Percentiles rank a stretch among this genome's conserved stretches.
Conservation (phyloP, 805 yeast species). For the Lachancea fermentati region DNA sequence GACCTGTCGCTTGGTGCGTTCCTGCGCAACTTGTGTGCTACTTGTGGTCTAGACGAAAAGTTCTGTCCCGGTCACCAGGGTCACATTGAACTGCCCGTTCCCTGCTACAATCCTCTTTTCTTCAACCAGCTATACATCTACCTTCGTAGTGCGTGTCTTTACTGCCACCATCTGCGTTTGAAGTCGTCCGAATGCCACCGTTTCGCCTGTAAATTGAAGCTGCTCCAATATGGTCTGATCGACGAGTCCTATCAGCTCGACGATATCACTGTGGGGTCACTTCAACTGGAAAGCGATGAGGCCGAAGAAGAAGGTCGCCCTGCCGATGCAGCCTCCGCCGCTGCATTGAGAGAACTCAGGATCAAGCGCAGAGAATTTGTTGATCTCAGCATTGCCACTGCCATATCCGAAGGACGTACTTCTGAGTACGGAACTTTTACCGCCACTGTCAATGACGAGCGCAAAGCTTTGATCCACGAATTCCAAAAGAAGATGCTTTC, state of each 20-base stretch:
- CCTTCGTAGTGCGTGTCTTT: slow-evolving; percentile 79
- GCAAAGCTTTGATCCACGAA: slow-evolving; percentile 67
- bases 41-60: slow-evolving; percentile 93
- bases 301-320: slow-evolving; percentile 42
- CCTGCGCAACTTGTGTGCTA: slow-evolving; percentile 78
- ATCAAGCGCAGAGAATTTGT: slow-evolving; percentile 66
- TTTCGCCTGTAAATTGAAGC: slow-evolving; percentile 67
- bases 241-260: slow-evolving; percentile 74
- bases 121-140: slow-evolving; percentile 85
- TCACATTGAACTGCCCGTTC: slow-evolving; percentile 92
- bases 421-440: slow-evolving; percentile 65
- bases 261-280: slow-evolving; percentile 38
- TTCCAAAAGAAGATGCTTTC: slow-evolving; percentile 67
- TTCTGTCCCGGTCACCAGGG: slow-evolving; percentile 98
- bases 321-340: slow-evolving; percentile 34
- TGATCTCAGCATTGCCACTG: slow-evolving; percentile 60
- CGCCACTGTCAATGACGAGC: slow-evolving; percentile 80
- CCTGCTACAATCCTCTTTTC: slow-evolving; percentile 91
- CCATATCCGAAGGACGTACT: slow-evolving; percentile 71
- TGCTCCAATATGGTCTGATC: slow-evolving; percentile 84
- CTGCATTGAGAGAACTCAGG: slow-evolving; percentile 44
- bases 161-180: slow-evolving; percentile 82
- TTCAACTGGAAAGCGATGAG: slow-evolving; percentile 34
- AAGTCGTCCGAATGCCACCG: slow-evolving; percentile 65
- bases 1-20: slow-evolving; percentile 96